A percentile compares a stretch with the other conserved stretches of the same genome.
phyloP scores from a whole-genome alignment of 345 rosid species.

The Salix suchowensis region DNA sequence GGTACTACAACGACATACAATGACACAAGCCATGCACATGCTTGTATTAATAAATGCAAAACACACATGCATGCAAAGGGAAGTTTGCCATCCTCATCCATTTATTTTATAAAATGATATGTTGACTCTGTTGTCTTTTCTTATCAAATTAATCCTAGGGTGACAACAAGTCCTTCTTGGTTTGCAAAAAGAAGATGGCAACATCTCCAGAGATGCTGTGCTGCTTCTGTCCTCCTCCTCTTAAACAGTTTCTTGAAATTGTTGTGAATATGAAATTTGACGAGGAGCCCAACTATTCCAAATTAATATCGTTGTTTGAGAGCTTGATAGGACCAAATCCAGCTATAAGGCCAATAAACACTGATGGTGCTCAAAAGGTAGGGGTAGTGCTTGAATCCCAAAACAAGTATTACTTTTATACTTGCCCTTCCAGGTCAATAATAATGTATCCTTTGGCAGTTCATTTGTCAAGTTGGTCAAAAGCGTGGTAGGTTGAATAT shows the following conservation, averaged over 20 bases:
- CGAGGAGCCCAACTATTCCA: slow-evolving; percentile 33
- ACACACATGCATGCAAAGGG: neutral
- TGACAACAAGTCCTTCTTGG: slow-evolving; percentile 32
- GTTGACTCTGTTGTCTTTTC: neutral
- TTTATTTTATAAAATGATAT: neutral
- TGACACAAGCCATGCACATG: neutral
- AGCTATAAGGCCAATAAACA: slow-evolving; percentile 34
- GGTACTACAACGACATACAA: neutral
- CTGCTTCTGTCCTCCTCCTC: slow-evolving; percentile 29
- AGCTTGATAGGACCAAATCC: slow-evolving; percentile 30
- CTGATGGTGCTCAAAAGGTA: slow-evolving; percentile 38
- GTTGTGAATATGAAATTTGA: slow-evolving; percentile 38
- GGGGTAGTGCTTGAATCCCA: neutral
- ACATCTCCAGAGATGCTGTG: slow-evolving; percentile 32
- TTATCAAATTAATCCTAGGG: slow-evolving; percentile 6
- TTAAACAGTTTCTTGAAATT: slow-evolving; percentile 27
- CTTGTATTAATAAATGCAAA: neutral
- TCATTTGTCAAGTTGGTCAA: slow-evolving; percentile 49
- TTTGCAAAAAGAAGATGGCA: slow-evolving; percentile 38
- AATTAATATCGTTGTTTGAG: slow-evolving; percentile 29
- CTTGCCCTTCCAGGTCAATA: neutral
- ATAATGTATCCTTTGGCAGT: slow-evolving; percentile 35
- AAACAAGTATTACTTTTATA: neutral
- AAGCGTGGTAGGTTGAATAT: slow-evolving; percentile 31
- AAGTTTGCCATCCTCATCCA: neutral